Evolutionary conservation across 331 rosid genomes (phyloP), one percentile per base, ranked within the genome.

Genomic region (Pyrus hybrid): DNA sequence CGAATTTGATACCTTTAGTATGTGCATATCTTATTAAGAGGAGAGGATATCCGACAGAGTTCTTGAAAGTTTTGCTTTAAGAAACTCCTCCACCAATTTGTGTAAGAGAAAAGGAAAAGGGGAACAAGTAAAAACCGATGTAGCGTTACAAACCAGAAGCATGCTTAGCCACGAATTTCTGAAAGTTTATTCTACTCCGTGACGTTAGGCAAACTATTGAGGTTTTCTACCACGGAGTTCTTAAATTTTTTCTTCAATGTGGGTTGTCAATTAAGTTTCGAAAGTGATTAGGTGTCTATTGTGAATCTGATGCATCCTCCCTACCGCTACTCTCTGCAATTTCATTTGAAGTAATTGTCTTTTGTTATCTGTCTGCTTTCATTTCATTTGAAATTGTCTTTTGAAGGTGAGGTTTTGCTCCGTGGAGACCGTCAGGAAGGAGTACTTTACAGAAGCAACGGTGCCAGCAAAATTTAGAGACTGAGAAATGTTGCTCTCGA

Each of bases 371-470:
- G 68, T 33, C 22, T 13, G 57, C 30, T 49, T 70, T 22, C 22
- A 16, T 30, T 63, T 45, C 66, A 57, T 12, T 53, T 64, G 43
- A 22, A 11, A 11, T 54, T 57, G 60, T 60, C 64, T 61, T 20
- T 84, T 83, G 84, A 78, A 95, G 97, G 97, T 56, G 71, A 88
- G 87, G 63, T 95, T 95, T 86, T 95, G 99, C 86, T 87, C 95
- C 4, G 86, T 79, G 60, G 93, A 95, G 68, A 85, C 85, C 54
- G 83, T 92, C 47, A 85, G 86, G 76, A 83, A 85, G 81, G 97
- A 95, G 79, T 90, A 90, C 74, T 95, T 95, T 80, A 85, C 91
- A 11, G 86, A 82, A 67, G 88, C 82, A 63, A 89, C 90, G 14
- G 68, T 92, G 68, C 97, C 97, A 0, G 80, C 86, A 21, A 82